These are phyloP conservation scores for Sungouiella thailandica DNA, from an alignment of 805 yeast genomes.

Conservation along the genomic window DNA sequence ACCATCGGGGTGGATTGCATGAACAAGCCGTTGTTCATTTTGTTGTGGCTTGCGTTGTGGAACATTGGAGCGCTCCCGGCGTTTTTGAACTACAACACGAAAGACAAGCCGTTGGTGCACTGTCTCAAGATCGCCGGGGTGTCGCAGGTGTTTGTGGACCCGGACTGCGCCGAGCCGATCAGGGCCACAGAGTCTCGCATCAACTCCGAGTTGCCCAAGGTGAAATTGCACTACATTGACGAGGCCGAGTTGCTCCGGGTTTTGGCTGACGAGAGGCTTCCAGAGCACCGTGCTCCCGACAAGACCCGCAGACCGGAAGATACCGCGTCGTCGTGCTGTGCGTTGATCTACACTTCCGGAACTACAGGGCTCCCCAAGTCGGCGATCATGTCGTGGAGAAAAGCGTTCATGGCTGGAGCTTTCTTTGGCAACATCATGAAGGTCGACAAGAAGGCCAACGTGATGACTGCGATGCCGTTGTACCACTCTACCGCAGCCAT, in stretches of 20 bases:
- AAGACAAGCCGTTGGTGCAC: conserved; percentile 71
- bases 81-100: conserved; percentile 74
- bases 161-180: conserved; percentile 54
- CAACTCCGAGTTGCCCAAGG: conserved; percentile 30
- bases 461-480: conserved; percentile 91
- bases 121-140: conserved; percentile 69
- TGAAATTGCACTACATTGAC: conserved; percentile 43
- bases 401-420: conserved; percentile 64
- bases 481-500: conserved; percentile 93
- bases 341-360: conserved; percentile 85
- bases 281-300: conserved; percentile 52
- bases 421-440: conserved; percentile 68
- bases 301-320: conserved; percentile 53
- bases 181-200: conserved; percentile 42
- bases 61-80: conserved; percentile 88
- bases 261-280: conserved; percentile 34
- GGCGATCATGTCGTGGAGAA: conserved; percentile 90
- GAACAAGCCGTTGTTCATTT: conserved; percentile 76
- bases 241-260: conserved; percentile 46
- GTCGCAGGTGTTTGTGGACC: conserved; percentile 66
- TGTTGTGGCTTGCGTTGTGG: conserved; percentile 85
- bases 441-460: conserved; percentile 48
- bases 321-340: conserved; percentile 57
- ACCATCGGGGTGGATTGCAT: conserved; percentile 71
- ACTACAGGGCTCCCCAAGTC: conserved; percentile 95